These are phyloP conservation scores for Flueggea neowawraea DNA, from an alignment of 441 rosid species.

Conservation along the genomic window DNA sequence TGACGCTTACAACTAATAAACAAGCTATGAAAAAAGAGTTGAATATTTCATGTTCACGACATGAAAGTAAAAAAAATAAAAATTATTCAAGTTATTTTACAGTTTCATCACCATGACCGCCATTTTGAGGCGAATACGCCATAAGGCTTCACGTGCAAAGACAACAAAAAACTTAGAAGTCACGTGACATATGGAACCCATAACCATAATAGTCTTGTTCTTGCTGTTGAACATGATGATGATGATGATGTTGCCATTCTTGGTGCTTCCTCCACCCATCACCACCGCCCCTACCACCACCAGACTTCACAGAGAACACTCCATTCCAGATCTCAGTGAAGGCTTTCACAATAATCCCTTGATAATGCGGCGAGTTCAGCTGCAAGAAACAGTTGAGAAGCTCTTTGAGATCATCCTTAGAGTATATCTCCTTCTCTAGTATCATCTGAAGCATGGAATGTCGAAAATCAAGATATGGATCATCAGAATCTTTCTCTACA, in stretches of 20 bases:
- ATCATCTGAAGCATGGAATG: constrained; percentile 75
- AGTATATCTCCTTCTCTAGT: constrained; percentile 49
- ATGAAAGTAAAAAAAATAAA: too few species aligned
- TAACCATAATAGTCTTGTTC: neutral
- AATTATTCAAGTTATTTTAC: too few species aligned
- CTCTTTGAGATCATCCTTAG: constrained; percentile 53
- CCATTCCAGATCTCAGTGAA: constrained; percentile 66
- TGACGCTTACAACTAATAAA: too few species aligned
- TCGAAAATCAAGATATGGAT: constrained; percentile 67
- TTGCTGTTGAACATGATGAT: neutral
- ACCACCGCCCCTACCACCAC: neutral
- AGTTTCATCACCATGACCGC: too few species aligned
- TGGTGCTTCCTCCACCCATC: too few species aligned
- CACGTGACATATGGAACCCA: too few species aligned
- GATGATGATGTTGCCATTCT: too few species aligned
- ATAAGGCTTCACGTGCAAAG: too few species aligned
- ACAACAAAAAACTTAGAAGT: too few species aligned
- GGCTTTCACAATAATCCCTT: constrained; percentile 53
- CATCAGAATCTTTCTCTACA: constrained; percentile 58
- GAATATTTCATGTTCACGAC: too few species aligned
- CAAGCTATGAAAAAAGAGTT: too few species aligned
- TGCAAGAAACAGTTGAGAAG: constrained; percentile 70
- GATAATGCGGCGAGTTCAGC: constrained; percentile 63
- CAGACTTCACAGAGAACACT: constrained; percentile 47
- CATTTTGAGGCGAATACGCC: too few species aligned